Conservation (phyloP, 768 basidiomycete genomes). For the Mrakia blollopis region DNA sequence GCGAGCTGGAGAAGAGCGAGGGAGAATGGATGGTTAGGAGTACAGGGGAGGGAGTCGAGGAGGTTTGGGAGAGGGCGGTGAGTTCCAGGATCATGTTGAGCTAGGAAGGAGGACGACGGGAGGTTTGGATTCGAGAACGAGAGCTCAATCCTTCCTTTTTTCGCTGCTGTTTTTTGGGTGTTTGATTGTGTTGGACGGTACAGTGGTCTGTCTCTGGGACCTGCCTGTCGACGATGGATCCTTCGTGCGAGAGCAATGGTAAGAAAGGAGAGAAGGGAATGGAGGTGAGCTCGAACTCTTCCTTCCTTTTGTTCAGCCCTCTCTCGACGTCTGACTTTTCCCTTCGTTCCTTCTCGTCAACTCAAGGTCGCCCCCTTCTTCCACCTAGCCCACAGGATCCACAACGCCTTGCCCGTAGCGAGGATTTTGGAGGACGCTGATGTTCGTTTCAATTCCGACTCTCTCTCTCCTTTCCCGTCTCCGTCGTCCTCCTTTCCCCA, state of each 20-base stretch:
- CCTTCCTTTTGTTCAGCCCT: background rate
- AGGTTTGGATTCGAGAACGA: background rate
- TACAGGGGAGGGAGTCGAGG: background rate
- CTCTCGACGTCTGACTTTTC: background rate
- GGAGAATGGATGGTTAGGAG: background rate
- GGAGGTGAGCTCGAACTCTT: background rate
- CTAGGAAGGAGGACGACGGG: background rate
- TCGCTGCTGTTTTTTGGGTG: background rate
- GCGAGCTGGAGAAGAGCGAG: background rate
- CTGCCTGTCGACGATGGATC: background rate
- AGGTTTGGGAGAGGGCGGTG: conserved; percentile 5
- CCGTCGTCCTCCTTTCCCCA: too few relatives aligned
- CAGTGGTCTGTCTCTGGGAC: background rate
- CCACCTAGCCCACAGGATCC: background rate
- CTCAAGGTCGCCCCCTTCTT: conserved; percentile 2
- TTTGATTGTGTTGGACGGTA: background rate
- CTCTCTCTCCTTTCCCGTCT: background rate
- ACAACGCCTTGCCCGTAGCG: background rate
- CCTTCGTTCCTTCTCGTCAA: background rate
- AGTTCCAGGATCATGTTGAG: background rate
- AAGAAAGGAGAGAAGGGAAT: background rate
- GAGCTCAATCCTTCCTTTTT: background rate
- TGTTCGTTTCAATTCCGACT: background rate
- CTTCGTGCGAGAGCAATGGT: background rate
- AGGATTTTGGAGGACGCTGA: background rate